These are phyloP conservation scores for Gremmenia infestans DNA, from an alignment of 2,329 filamentous ascomycete species.

Conservation along the genomic window DNA sequence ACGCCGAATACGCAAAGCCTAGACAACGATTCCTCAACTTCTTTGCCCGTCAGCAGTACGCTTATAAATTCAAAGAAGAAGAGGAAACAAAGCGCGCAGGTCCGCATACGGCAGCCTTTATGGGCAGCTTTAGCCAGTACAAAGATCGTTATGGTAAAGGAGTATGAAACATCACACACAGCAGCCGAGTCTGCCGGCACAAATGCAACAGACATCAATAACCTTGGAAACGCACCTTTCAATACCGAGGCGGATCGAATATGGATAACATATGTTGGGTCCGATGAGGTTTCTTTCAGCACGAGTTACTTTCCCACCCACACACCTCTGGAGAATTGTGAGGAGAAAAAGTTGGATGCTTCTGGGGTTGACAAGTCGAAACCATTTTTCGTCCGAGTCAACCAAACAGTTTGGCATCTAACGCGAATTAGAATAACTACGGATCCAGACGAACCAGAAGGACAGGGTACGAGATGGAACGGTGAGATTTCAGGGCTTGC, in stretches of 20 bases:
- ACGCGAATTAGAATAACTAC: constrained; percentile 59
- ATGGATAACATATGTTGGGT: constrained; percentile 76
- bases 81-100: constrained; percentile 85
- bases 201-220: constrained; percentile 71
- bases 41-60: constrained; percentile 21
- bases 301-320: constrained; percentile 58
- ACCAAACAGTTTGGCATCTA: constrained; percentile 75
- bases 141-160: constrained; percentile 93
- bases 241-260: constrained; percentile 66
- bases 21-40: constrained; percentile 24
- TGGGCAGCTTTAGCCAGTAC: constrained; percentile 94
- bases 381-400: constrained; percentile 74
- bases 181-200: constrained; percentile 68
- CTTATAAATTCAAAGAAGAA: constrained; percentile 69
- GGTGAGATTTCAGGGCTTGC: constrained; percentile 66
- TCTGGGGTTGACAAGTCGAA: constrained; percentile 61
- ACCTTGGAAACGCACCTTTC: constrained; percentile 71
- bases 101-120: constrained; percentile 83
- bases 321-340: constrained; percentile 26
- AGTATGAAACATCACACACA: constrained; percentile 76
- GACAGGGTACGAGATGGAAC: constrained; percentile 56
- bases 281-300: constrained; percentile 72
- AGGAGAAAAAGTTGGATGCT: constrained; percentile 32
- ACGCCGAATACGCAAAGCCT: constrained; percentile 17
- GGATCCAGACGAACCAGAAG: constrained; percentile 29